Conservation (phyloP, 495 filamentous ascomycete genomes). For the Penicillium canariense region DNA sequence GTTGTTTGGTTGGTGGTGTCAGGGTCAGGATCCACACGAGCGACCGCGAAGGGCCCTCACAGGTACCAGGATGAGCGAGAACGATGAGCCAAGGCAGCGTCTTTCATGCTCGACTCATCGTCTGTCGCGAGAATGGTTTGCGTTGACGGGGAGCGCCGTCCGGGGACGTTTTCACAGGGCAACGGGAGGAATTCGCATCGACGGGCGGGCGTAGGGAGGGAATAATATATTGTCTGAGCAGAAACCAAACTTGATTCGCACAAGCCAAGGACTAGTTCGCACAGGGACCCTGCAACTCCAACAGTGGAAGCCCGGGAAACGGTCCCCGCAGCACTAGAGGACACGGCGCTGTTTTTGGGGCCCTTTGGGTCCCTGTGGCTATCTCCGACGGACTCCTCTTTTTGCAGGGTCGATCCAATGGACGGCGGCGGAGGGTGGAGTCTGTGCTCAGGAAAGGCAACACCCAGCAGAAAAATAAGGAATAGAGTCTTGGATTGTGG, state of each 20-base stretch:
- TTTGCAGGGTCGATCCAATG: conserved; percentile 11
- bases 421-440: conserved; percentile 1
- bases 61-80: conserved; percentile 18
- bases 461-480: background rate
- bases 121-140: background rate
- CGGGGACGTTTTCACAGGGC: background rate
- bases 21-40: conserved; percentile 11
- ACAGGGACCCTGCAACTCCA: conserved; percentile 4
- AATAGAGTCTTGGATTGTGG: conserved; percentile 11
- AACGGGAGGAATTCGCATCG: background rate
- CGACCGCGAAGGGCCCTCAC: conserved; percentile 26
- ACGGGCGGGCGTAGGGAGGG: conserved; percentile 1
- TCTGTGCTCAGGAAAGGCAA: conserved; percentile 1
- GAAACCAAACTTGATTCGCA: background rate
- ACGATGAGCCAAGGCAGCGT: conserved; percentile 16
- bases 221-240: conserved; percentile 1
- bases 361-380: conserved; percentile 9
- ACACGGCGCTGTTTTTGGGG: conserved; percentile 3
- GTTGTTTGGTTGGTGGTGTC: background rate
- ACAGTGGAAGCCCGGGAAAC: conserved; percentile 13
- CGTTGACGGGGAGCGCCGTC: background rate
- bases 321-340: conserved; percentile 27
- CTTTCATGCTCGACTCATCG: conserved; percentile 23
- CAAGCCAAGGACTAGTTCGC: background rate
- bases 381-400: conserved; percentile 4